A percentile compares a stretch with the other conserved stretches of the same genome.
These are phyloP conservation scores for Smittium culicis DNA, from an alignment of 371 early-diverging fungal genomes.

Conservation along the genomic window DNA sequence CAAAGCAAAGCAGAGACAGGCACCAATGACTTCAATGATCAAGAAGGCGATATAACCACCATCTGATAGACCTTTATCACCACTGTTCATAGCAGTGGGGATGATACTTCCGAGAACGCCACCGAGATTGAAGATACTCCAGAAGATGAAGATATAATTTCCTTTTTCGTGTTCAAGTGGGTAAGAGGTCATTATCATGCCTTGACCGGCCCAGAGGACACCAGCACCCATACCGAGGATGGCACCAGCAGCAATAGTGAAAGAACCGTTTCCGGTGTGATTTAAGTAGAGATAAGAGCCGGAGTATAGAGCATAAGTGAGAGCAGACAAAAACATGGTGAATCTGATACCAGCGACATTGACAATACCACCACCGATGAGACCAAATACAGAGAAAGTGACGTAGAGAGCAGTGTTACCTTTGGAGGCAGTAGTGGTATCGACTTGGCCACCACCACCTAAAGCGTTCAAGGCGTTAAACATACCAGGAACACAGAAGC, in stretches of 20 bases:
- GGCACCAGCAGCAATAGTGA: slow-evolving; percentile 44
- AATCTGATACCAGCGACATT: slow-evolving; percentile 36
- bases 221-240: slow-evolving; percentile 36
- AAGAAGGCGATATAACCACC: slow-evolving; percentile 53
- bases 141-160: slow-evolving; percentile 60
- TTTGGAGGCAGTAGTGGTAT: slow-evolving; percentile 44
- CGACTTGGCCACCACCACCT: slow-evolving; percentile 53
- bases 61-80: slow-evolving; percentile 31
- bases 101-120: slow-evolving; percentile 60
- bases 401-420: slow-evolving; percentile 54
- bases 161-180: slow-evolving; percentile 62
- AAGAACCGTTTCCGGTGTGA: slow-evolving; percentile 20
- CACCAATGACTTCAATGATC: slow-evolving; percentile 45
- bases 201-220: slow-evolving; percentile 59
- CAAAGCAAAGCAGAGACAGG: slow-evolving; percentile 35
- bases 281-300: slow-evolving; percentile 34
- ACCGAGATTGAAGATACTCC: slow-evolving; percentile 69
- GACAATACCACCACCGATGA: slow-evolving; percentile 33
- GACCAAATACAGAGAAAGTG: slow-evolving; percentile 52
- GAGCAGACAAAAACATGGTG: slow-evolving; percentile 28
- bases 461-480: slow-evolving; percentile 61
- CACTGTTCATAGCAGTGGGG: slow-evolving; percentile 40
- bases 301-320: slow-evolving; percentile 36
- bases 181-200: slow-evolving; percentile 68
- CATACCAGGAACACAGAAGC: slow-evolving; percentile 72